These are phyloP conservation scores for Davidsoniella australis DNA, from an alignment of 2,329 filamentous ascomycete species.

Conservation along the genomic window DNA sequence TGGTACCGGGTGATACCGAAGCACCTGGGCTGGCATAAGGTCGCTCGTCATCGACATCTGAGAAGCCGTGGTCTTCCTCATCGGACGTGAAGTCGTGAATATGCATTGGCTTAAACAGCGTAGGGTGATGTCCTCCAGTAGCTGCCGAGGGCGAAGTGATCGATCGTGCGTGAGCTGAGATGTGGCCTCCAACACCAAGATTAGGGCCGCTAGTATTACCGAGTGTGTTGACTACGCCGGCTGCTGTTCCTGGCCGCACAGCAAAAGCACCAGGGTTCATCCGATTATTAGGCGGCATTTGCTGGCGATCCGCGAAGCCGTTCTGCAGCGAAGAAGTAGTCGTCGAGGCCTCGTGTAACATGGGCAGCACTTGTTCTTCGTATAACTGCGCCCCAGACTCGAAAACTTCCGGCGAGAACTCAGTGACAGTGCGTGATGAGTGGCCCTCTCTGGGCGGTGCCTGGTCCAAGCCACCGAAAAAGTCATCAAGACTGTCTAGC, in stretches of 20 bases:
- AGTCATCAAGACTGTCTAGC: constrained; percentile 63
- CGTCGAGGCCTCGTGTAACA: constrained; percentile 70
- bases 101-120: constrained; percentile 3
- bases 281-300: constrained; percentile 44
- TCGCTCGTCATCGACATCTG: constrained; percentile 53
- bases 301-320: constrained; percentile 61
- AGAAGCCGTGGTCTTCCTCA: constrained; percentile 64
- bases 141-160: constrained; percentile 62
- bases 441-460: constrained; percentile 39
- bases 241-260: constrained; percentile 18
- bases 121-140: constrained; percentile 30
- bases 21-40: constrained; percentile 18
- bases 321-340: constrained; percentile 72
- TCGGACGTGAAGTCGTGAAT: constrained; percentile 46
- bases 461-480: constrained; percentile 53
- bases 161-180: constrained; percentile 48
- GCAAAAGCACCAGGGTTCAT: constrained; percentile 3
- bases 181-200: neutral
- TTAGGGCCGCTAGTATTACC: constrained; percentile 26
- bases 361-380: constrained; percentile 82
- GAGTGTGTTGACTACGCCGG: constrained; percentile 32
- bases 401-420: constrained; percentile 46
- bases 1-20: too few species aligned
- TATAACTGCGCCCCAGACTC: constrained; percentile 72
- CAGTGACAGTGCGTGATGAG: constrained; percentile 45